A percentile compares a stretch with the other conserved stretches of the same genome.
Conservation (phyloP, 164 flowering plant species). For the Umbilicus rupestris region DNA sequence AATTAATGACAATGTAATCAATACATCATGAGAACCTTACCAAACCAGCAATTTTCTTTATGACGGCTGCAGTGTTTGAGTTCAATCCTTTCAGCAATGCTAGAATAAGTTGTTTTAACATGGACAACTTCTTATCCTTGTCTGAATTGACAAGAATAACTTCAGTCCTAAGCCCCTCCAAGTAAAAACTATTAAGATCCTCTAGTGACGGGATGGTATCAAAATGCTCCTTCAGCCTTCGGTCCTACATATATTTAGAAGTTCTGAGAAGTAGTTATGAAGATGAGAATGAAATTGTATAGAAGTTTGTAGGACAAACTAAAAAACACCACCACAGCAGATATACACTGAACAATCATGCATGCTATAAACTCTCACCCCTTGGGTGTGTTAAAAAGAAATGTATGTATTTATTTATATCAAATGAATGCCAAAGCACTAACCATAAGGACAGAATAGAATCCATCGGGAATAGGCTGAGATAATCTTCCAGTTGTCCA, state of each 20-base stretch:
- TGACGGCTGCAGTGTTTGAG: constrained; percentile 75
- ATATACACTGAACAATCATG: background rate
- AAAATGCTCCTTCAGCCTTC: constrained; percentile 66
- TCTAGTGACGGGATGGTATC: constrained; percentile 65
- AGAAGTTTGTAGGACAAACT: background rate
- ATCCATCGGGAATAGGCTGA: constrained; percentile 88
- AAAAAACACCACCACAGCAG: background rate
- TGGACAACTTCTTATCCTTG: constrained; percentile 82
- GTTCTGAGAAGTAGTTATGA: background rate
- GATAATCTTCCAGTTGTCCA: constrained; percentile 82
- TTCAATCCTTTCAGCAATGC: constrained; percentile 69
- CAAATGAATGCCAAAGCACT: constrained; percentile 17
- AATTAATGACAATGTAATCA: background rate
- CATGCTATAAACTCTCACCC: background rate
- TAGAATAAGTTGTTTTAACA: constrained; percentile 75
- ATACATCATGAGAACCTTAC: constrained; percentile 21
- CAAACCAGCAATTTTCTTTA: constrained; percentile 88
- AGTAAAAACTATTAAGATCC: constrained; percentile 61
- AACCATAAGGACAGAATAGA: constrained; percentile 82
- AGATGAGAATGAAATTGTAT: background rate
- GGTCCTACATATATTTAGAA: constrained; percentile 40
- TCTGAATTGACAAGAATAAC: constrained; percentile 71
- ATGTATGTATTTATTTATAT: background rate
- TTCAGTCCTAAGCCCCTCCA: constrained; percentile 67
- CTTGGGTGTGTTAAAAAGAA: background rate